Conservation (phyloP, 768 basidiomycete genomes). For the Tulasnella sp. region DNA sequence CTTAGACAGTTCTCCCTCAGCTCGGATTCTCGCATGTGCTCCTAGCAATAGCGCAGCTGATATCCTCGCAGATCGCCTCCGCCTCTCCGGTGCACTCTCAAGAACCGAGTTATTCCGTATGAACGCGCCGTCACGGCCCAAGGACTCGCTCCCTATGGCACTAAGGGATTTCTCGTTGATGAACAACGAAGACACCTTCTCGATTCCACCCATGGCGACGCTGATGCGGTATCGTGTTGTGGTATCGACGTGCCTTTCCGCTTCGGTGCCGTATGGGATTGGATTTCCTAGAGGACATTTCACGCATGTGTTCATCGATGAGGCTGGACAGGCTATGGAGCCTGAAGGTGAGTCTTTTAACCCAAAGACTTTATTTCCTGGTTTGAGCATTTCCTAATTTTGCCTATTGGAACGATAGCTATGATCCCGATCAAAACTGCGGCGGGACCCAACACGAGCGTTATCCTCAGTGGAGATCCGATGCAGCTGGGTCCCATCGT, state of each 20-base stretch:
- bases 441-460: conserved; percentile 26
- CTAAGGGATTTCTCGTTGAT: conserved; percentile 33
- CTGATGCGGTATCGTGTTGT: conserved; percentile 40
- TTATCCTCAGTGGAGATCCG: conserved; percentile 31
- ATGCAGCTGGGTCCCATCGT: conserved; percentile 32
- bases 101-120: conserved; percentile 39
- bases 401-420: conserved; percentile 13
- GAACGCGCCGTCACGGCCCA: conserved; percentile 39
- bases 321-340: conserved; percentile 54
- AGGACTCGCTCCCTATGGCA: conserved; percentile 30
- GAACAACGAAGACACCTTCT: conserved; percentile 35
- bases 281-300: conserved; percentile 46
- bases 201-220: conserved; percentile 33
- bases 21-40: conserved; percentile 50
- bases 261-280: conserved; percentile 36
- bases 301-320: conserved; percentile 53
- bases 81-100: conserved; percentile 25
- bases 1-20: conserved; percentile 32
- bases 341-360: conserved; percentile 30
- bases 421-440: conserved; percentile 35
- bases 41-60: conserved; percentile 63
- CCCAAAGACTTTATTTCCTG: no score
- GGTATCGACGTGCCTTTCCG: conserved; percentile 49
- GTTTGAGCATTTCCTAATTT: not conserved
- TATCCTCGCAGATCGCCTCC: conserved; percentile 40